These are phyloP conservation scores for Leptomonas pyrrhocoris DNA, from an alignment of 208 protist genomes.

Conservation along the genomic window DNA sequence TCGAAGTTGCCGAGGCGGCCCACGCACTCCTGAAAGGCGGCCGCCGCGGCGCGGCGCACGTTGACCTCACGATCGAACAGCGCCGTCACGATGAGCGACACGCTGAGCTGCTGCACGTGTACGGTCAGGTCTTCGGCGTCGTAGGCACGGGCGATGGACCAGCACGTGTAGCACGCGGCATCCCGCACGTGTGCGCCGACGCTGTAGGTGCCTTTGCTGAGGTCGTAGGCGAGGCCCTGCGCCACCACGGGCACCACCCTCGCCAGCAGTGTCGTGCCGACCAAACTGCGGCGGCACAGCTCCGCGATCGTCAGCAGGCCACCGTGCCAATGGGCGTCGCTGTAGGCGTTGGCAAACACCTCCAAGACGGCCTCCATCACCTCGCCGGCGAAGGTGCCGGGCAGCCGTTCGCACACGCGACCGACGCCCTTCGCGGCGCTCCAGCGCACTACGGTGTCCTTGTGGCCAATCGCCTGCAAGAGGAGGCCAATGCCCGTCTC, in stretches of 20 bases:
- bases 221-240: constrained; percentile 92
- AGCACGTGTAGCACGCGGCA: constrained; percentile 98
- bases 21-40: constrained; percentile 94
- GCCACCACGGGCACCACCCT: constrained; percentile 78
- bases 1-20: constrained; percentile 94
- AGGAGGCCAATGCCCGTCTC: constrained; percentile 80
- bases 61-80: constrained; percentile 94
- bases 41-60: constrained; percentile 91
- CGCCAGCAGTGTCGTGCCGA: constrained; percentile 83
- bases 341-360: constrained; percentile 63
- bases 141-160: constrained; percentile 98
- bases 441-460: constrained; percentile 97
- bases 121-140: constrained; percentile 81
- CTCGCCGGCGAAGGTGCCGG: constrained; percentile 87
- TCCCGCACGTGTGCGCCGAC: constrained; percentile 98
- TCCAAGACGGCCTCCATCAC: constrained; percentile 86
- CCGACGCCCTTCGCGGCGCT: constrained; percentile 97
- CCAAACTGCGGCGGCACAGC: constrained; percentile 93
- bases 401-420: constrained; percentile 92
- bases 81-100: constrained; percentile 76
- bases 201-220: constrained; percentile 93
- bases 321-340: constrained; percentile 95
- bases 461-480: constrained; percentile 75
- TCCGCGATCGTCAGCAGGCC: constrained; percentile 96
- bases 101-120: constrained; percentile 82